phyloP scores from a whole-genome alignment of 1,139 yeast species.

The Sugiyamaella novakii region DNA sequence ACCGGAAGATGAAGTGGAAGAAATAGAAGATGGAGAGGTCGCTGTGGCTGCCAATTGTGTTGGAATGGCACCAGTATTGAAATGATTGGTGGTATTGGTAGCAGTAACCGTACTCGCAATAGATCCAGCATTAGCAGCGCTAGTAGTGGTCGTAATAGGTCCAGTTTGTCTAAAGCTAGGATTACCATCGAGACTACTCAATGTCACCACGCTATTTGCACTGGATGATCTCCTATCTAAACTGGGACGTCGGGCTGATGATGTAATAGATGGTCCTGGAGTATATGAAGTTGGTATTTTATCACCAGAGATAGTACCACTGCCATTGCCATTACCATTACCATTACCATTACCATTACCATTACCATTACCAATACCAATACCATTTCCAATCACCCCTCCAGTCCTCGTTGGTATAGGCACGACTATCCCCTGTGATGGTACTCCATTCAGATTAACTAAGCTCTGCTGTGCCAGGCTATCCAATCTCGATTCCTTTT shows the following conservation, averaged over 20 bases:
- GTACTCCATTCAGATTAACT: not conserved
- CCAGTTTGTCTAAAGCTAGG: not conserved
- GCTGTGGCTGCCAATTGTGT: not conserved
- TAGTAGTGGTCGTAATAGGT: not conserved
- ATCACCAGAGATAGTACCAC: not conserved
- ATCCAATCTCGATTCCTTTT: constrained; percentile 35
- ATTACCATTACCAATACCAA: not conserved
- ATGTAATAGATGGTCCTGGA: not conserved
- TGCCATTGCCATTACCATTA: not conserved
- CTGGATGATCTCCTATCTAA: constrained; percentile 21
- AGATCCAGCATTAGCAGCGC: not conserved
- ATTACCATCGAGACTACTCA: not conserved
- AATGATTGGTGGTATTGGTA: not conserved
- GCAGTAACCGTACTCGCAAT: not conserved
- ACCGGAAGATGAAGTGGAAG: constrained; percentile 1
- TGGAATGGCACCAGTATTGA: not conserved
- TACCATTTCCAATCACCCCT: not conserved
- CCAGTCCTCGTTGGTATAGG: constrained; percentile 4
- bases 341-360: not conserved
- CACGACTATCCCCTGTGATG: not conserved
- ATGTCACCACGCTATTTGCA: constrained; percentile 18
- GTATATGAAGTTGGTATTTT: not conserved
- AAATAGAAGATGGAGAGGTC: not conserved
- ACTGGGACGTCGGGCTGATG: constrained; percentile 12
- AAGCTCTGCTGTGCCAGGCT: constrained; percentile 28